Evolutionary conservation across 108 stramenopile genomes (phyloP).

Genomic region (Cyclostephanos tholiformis): DNA sequence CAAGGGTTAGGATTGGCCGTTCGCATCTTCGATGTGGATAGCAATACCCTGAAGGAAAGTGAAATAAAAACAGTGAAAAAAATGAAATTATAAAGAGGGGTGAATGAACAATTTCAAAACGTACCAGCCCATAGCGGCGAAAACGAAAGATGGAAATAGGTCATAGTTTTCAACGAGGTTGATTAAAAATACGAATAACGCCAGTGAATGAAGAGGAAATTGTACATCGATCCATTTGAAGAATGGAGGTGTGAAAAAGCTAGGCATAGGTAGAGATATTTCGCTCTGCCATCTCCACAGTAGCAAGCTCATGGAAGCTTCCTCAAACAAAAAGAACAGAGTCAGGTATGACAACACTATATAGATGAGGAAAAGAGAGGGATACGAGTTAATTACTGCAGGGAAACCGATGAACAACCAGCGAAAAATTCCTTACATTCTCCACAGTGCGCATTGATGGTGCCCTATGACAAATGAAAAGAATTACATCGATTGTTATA

Average conservation of each 20-base stretch:
- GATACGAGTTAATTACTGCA: neutral
- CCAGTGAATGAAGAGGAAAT: constrained; percentile 66
- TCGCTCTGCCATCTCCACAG: constrained; percentile 70
- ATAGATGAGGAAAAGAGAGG: neutral
- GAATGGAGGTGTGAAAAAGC: constrained; percentile 11
- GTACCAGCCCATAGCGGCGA: constrained; percentile 51
- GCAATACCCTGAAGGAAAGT: constrained; percentile 47
- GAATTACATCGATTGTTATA: neutral
- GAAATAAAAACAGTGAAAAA: neutral
- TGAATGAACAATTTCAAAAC: neutral
- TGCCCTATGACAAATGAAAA: constrained; percentile 16
- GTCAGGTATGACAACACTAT: constrained; percentile 49
- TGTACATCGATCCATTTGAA: constrained; percentile 23
- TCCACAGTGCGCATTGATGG: constrained; percentile 25
- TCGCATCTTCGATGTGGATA: constrained; percentile 56
- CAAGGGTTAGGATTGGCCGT: constrained; percentile 57
- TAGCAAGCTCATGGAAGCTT: constrained; percentile 60
- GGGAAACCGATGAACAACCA: neutral
- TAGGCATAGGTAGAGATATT: constrained; percentile 29
- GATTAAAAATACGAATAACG: constrained; percentile 52
- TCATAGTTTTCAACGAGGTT: constrained; percentile 67
- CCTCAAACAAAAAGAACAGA: constrained; percentile 55
- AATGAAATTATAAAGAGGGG: neutral
- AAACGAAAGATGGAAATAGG: constrained; percentile 67
- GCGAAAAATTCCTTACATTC: constrained; percentile 22